Base-by-base conservation (phyloP, 2,329 filamentous ascomycete species). In the Fusarium kyushuense region DNA sequence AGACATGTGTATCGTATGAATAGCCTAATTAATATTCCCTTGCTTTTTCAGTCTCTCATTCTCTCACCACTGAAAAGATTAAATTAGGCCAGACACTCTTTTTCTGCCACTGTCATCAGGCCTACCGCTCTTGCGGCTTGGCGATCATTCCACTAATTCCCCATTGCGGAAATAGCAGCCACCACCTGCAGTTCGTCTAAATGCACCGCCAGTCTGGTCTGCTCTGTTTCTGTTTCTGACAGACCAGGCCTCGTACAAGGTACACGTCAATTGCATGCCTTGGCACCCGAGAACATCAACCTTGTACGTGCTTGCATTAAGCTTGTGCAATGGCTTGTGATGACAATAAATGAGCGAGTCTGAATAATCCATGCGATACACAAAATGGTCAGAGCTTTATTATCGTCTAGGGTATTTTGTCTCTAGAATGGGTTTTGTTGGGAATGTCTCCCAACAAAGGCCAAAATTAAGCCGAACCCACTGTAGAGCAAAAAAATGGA, bases 111-210 rank as follows among this genome's bases (percentile, higher is more conserved):
- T 17, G 36, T 45, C 38, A 12, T 9, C 0, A 29, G 46, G 42
- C 30, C 8, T 36, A 33, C 32, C 32, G 32, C 32, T 17, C 32
- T 17, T 33, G 17, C 14, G 32, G 7, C 25, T 32, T 38, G 58
- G 42, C 42, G 49, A 63, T 63, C 59, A 63, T 63, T 42, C 59
- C 58, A 63, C 59, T 49, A 57, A 63, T 63, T 63, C 33, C 59
- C 32, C 5, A 14, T 57, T 35, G 4, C 17, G 36, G 59, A 57
- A 56, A 33, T 16, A 61, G 14, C 21, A 29, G 38, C 21, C 53
- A 36, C 14, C 5, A 19, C 25, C 16, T 32, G 25, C 43, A 33
- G 47, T 29, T 33, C 43, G 58, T 60, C 60, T 27, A 27, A 60
- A 60, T n/a, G 42, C 27, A 63, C 59, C 58, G 49, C 42, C 58